These are phyloP conservation scores for Fusarium chaquense DNA, from an alignment of 2,329 filamentous ascomycete species.

Conservation along the genomic window DNA sequence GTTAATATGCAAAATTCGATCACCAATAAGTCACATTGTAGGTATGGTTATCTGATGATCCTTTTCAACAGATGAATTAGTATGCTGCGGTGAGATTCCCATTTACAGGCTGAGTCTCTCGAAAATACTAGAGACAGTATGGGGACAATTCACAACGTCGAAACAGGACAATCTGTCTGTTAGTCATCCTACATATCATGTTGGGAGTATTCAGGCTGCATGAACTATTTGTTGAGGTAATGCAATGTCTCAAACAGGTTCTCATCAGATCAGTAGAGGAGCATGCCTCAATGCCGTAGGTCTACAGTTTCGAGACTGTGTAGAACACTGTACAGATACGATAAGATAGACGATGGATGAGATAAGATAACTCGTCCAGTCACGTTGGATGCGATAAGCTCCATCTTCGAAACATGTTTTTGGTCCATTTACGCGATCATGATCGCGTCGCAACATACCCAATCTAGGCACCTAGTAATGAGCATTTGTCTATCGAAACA, in stretches of 20 bases:
- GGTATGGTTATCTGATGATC: background rate
- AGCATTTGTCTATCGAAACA: background rate
- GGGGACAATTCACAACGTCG: background rate
- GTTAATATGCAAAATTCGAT: no score
- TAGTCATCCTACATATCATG: no score
- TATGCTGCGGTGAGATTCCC: background rate
- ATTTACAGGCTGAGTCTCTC: background rate
- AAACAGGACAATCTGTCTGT: rapidly evolving
- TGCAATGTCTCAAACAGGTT: background rate
- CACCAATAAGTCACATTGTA: background rate
- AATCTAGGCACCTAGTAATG: background rate
- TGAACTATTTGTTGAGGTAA: background rate
- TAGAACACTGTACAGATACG: rapidly evolving
- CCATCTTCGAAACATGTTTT: background rate
- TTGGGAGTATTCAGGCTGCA: no score
- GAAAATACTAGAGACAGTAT: no score
- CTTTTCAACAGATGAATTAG: constrained; percentile 2
- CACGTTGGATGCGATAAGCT: background rate
- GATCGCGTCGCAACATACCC: no score
- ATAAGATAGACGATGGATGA: background rate
- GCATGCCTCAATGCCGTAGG: background rate
- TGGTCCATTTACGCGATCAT: background rate
- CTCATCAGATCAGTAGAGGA: background rate
- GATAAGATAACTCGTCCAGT: background rate
- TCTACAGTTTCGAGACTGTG: background rate